These are phyloP conservation scores for Xylaria sp. DNA, from an alignment of 2,329 filamentous ascomycete genomes.

Conservation along the genomic window DNA sequence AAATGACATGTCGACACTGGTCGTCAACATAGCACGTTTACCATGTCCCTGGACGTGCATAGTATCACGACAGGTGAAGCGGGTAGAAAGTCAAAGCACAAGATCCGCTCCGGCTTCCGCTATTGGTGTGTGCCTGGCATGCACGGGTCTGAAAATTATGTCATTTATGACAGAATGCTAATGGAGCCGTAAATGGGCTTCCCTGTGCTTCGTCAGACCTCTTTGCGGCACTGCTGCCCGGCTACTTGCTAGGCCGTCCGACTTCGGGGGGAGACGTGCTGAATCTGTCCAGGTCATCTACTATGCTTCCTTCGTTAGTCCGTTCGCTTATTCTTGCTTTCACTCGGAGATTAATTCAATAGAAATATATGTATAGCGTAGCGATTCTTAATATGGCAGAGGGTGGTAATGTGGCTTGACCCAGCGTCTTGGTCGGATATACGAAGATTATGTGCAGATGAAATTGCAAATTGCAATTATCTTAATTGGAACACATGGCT, in stretches of 20 bases:
- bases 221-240: not conserved
- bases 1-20: too few relatives aligned
- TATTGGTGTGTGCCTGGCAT: slow-evolving; percentile 4
- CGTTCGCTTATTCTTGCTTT: not conserved
- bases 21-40: not conserved
- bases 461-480: not conserved
- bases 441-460: not conserved
- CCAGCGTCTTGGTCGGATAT: not conserved
- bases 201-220: not conserved
- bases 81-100: not conserved
- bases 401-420: not conserved
- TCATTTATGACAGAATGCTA: slow-evolving; percentile 20
- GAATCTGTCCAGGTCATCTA: not conserved
- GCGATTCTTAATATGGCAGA: not conserved
- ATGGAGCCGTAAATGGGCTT: not conserved
- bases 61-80: not conserved
- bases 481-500: not conserved
- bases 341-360: too few relatives aligned
- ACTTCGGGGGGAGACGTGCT: not conserved
- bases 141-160: not conserved
- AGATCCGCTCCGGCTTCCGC: not conserved
- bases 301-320: not conserved
- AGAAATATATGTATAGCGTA: too few relatives aligned
- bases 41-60: not conserved
- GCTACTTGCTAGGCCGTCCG: not conserved